Evolutionary conservation across 192 early-diverging fungal species (phyloP).

Genomic region (Coemansia sp.): DNA sequence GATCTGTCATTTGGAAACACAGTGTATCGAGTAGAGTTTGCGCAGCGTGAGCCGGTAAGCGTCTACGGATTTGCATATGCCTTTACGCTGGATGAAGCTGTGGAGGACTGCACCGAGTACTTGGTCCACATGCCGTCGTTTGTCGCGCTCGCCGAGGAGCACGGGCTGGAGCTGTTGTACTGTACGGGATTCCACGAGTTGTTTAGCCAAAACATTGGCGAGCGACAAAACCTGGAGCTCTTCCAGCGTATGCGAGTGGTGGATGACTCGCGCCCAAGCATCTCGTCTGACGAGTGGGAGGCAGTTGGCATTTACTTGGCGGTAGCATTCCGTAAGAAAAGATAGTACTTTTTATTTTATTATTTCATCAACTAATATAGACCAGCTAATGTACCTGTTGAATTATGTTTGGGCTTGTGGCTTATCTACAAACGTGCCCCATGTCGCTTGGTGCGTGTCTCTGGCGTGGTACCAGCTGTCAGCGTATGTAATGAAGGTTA

Average conservation of each 20-base stretch:
- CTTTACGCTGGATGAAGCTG: conserved; percentile 94
- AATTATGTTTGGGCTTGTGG: too few species aligned
- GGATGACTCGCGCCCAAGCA: conserved; percentile 60
- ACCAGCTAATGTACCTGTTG: not conserved
- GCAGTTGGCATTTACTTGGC: conserved; percentile 65
- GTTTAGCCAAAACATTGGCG: conserved; percentile 64
- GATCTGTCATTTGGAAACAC: conserved; percentile 76
- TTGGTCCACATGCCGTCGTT: conserved; percentile 87
- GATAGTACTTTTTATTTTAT: not conserved
- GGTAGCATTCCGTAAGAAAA: conserved; percentile 18
- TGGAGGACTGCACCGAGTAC: conserved; percentile 96
- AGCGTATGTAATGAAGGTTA: too few species aligned
- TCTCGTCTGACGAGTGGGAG: conserved; percentile 91
- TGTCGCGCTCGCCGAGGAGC: conserved; percentile 77
- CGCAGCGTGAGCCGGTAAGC: conserved; percentile 61
- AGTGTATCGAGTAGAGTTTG: conserved; percentile 88
- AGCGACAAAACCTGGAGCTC: conserved; percentile 59
- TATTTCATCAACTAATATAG: too few species aligned
- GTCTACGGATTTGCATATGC: conserved; percentile 83
- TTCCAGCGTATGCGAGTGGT: conserved; percentile 83
- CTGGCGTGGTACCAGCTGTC: too few species aligned
- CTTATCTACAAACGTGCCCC: too few species aligned
- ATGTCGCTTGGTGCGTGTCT: too few species aligned
- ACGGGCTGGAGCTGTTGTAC: conserved; percentile 77
- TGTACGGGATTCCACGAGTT: conserved; percentile 82